Evolutionary conservation across 495 filamentous ascomycete genomes (phyloP), one percentile per base, ranked within the genome.

Genomic region (Physcia stellaris): DNA sequence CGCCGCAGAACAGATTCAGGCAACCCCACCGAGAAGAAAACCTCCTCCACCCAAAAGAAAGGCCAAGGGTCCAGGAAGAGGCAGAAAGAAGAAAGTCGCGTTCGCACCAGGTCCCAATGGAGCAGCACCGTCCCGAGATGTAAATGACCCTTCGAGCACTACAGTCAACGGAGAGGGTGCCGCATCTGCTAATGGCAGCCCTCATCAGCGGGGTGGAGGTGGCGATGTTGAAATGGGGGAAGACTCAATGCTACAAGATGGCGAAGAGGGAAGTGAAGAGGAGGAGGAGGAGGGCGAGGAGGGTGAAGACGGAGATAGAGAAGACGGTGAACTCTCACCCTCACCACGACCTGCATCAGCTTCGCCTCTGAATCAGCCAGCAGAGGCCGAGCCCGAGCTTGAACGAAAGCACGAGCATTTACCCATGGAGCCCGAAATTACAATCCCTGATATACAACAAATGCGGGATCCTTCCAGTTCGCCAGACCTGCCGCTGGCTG

Each of bases 1-100:
- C 42, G 66, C 73, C 19, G 64, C 62, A 29, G 67, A 65, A 21
- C 60, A 55, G 46, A 56, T 40, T 54, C 64, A 46, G 55, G 63
- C 56, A 6, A 54, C 63, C 9, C 54, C 66, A 4, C 62, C 64
- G 2, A 71, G 68, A 35, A 61, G 75, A 51, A 73, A 77, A 38
- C 77, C 80, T 1, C 83, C 85, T 13, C 80, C 82, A 6, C 77
- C 79, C 0, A 86, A 80, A 55, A 69, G 79, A 48, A 87, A 86
- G 61, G 61, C 68, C 1, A 85, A 77, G 56, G 76, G 76, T 0
- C 63, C 71, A 18, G 77, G 77, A 3, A 72, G 76, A 32, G 78
- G 79, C 9, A 64, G 78, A 23, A 80, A 74, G 59, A 79, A 78
- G 67, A 79, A 75, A 58, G 53, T 74, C 49, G 56, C 63, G 66